Evolutionary conservation across 2,329 filamentous ascomycete species (phyloP), one percentile per base, ranked within the genome.

Genomic region (Colletotrichum lentis): DNA sequence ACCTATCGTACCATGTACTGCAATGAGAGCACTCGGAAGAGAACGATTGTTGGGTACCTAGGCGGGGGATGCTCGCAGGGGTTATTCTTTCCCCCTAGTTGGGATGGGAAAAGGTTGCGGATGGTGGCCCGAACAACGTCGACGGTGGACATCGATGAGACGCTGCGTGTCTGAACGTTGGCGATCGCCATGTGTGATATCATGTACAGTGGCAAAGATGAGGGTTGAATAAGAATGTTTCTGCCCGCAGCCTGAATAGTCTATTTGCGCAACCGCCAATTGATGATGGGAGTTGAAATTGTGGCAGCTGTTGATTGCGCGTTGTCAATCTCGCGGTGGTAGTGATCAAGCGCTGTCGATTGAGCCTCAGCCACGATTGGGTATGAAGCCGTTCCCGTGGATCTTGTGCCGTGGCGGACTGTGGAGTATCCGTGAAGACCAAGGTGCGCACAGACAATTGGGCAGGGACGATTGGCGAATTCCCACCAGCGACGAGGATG

Each of bases 161-260:
- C 69, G 47, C 62, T 47, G 58, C 66, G 37, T 57, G 69, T 70
- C 69, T 70, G 69, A 66, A 61, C 43, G 39, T 43, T 43, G 61
- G 16, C 27, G 62, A 66, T 56, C 49, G 56, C 65, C 43, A 20
- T 59, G 54, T 55, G 43, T 66, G 35, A 41, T 68, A 60, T 46
- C 44, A 27, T 31, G 37, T 56, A 43, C 56, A 54, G 65, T 63
- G 31, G 46, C 58, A 41, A 60, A 57, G 22, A 37, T 27, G 20
- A 31, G 16, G 55, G 14, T 10, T 46, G n/a, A 7, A 22, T 18
- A 47, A 5, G 37, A 27, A 31, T 7, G n/a, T 39, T 31, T 24
- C 12, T 18, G 11, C 41, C 7, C 18, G 16, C 11, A n/a, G 14
- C 12, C 7, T 12, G n/a, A 4, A 18, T 5, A 31, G 35, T 49